phyloP scores from a whole-genome alignment of 495 filamentous ascomycete species.

The Gamarada debralockiae region DNA sequence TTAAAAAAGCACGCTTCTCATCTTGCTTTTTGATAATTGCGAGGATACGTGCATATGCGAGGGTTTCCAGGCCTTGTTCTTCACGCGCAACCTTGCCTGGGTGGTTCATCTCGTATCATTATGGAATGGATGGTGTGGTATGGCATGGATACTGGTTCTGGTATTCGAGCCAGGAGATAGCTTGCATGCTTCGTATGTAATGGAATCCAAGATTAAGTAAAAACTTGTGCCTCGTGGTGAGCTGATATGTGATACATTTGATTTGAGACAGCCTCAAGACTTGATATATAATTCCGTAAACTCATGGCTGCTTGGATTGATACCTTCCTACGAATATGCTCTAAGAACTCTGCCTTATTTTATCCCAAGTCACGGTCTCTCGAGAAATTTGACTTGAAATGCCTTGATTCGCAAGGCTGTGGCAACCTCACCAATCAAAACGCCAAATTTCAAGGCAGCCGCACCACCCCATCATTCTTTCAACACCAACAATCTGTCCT shows the following conservation, averaged over 20 bases:
- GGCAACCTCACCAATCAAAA: neutral
- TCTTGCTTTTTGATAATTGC: neutral
- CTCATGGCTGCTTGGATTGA: too few relatives aligned
- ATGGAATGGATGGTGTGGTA: constrained; percentile 4
- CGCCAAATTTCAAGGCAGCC: neutral
- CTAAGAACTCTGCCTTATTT: too few relatives aligned
- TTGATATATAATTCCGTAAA: too few relatives aligned
- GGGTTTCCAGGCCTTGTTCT: neutral
- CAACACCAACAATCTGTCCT: constrained; percentile 2
- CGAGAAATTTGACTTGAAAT: too few relatives aligned
- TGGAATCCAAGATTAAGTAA: neutral
- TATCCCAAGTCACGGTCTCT: too few relatives aligned
- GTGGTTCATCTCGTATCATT: constrained; percentile 2
- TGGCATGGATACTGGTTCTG: constrained; percentile 3
- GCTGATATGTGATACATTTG: too few relatives aligned
- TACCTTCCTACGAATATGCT: too few relatives aligned
- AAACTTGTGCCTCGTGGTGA: too few relatives aligned
- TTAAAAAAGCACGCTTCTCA: neutral
- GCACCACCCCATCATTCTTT: too few relatives aligned
- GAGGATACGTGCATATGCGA: neutral
- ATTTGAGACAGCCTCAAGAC: too few relatives aligned
- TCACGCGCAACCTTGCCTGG: neutral
- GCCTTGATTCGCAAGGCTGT: neutral
- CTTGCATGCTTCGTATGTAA: neutral
- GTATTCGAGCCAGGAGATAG: constrained; percentile 4